Conservation (phyloP, 768 basidiomycete genomes). For the Auriscalpium microsporum region DNA sequence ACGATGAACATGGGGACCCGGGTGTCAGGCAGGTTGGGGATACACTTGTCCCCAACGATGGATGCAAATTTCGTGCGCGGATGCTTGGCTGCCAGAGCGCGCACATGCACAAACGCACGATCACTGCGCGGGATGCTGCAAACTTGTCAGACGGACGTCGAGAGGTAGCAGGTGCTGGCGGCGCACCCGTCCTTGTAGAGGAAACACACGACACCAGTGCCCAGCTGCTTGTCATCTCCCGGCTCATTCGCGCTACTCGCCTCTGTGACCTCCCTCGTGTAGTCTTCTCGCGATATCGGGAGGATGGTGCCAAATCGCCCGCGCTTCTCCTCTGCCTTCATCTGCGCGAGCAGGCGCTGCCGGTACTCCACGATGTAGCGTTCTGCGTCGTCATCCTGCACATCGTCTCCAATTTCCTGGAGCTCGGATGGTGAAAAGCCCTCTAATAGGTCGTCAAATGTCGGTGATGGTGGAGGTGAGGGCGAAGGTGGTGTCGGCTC, state of each 20-base stretch:
- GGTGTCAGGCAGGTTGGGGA: constrained; percentile 86
- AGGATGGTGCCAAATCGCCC: constrained; percentile 78
- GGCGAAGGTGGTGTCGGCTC: constrained; percentile 62
- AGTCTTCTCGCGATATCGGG: constrained; percentile 89
- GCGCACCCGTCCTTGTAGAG: constrained; percentile 92
- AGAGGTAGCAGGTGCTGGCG: not conserved
- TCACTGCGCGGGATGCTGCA: not conserved
- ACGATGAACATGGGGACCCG: constrained; percentile 88
- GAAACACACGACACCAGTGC: constrained; percentile 91
- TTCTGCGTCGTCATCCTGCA: constrained; percentile 66
- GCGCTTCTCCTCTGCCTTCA: constrained; percentile 45
- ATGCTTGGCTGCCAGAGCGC: constrained; percentile 67
- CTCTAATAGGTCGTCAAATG: constrained; percentile 57
- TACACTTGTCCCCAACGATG: constrained; percentile 91
- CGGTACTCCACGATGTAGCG: constrained; percentile 62
- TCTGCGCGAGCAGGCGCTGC: constrained; percentile 54
- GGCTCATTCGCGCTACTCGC: constrained; percentile 67
- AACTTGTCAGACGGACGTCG: constrained; percentile 20
- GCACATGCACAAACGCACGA: constrained; percentile 58
- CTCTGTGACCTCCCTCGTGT: constrained; percentile 91
- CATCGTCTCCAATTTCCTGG: constrained; percentile 62
- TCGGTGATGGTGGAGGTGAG: constrained; percentile 72
- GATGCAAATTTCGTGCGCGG: constrained; percentile 94
- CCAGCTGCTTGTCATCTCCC: constrained; percentile 49
- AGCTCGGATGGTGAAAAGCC: constrained; percentile 58